phyloP scores from a whole-genome alignment of 208 protist genomes.

The Trypanosomatidae sp. region DNA sequence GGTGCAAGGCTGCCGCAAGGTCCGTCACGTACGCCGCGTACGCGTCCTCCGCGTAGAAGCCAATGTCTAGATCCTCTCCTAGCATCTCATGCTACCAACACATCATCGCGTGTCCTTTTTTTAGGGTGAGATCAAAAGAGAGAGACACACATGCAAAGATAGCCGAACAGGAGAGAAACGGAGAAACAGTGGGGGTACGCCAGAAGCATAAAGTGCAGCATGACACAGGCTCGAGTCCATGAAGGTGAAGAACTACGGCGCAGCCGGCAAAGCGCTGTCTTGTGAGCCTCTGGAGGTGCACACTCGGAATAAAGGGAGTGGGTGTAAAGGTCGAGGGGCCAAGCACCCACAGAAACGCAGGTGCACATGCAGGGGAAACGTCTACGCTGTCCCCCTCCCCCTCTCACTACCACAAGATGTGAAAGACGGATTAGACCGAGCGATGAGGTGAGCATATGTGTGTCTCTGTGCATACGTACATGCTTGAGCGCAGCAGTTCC shows the following conservation, averaged over 20 bases:
- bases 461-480: neutral
- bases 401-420: neutral
- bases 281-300: neutral
- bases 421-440: neutral
- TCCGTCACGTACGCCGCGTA: slow-evolving; percentile 32
- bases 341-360: neutral
- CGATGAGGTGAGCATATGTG: neutral
- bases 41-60: slow-evolving; percentile 51
- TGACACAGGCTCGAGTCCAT: neutral
- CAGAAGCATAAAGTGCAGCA: neutral
- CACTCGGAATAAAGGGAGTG: neutral
- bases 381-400: neutral
- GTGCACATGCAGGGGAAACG: neutral
- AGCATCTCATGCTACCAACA: slow-evolving; percentile 8
- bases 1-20: slow-evolving; percentile 17
- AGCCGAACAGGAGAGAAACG: neutral
- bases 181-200: neutral
- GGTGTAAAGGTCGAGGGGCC: neutral
- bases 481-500: neutral
- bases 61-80: slow-evolving; percentile 32
- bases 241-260: neutral
- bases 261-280: neutral
- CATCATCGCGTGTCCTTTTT: neutral
- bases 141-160: neutral
- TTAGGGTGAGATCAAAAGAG: neutral